Evolutionary conservation across 2,329 filamentous ascomycete species (phyloP).

Genomic region (Apiospora arundinis): DNA sequence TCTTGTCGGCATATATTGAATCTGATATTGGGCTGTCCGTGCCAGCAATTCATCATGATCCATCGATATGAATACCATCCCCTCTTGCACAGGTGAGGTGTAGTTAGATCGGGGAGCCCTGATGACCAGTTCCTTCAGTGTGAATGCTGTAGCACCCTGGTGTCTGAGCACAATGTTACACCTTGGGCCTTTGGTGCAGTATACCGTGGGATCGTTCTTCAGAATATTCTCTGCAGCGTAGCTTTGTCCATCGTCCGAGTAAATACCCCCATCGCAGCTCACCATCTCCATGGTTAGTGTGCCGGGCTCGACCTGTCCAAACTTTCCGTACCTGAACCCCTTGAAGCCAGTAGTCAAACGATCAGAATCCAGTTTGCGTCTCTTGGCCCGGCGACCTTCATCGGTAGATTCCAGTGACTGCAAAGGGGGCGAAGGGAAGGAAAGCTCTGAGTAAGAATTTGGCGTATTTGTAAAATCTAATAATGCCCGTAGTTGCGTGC

Average conservation of each 20-base stretch:
- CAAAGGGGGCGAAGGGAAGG: conserved; percentile 34
- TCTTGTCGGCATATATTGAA: conserved; percentile 61
- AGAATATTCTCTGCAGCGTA: conserved; percentile 84
- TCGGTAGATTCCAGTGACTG: conserved; percentile 36
- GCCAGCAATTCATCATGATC: conserved; percentile 75
- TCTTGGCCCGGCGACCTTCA: conserved; percentile 62
- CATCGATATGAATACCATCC: conserved; percentile 93
- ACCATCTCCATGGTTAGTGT: conserved; percentile 84
- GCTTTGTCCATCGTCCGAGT: conserved; percentile 61
- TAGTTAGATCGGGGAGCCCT: conserved; percentile 83
- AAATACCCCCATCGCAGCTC: conserved; percentile 85
- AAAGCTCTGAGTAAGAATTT: conserved; percentile 33
- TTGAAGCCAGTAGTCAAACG: conserved; percentile 54
- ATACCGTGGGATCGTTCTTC: conserved; percentile 81
- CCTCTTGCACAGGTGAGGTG: conserved; percentile 89
- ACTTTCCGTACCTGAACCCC: conserved; percentile 81
- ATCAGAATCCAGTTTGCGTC: conserved; percentile 74
- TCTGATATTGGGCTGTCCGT: conserved; percentile 76
- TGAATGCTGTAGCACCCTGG: conserved; percentile 80
- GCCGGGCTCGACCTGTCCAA: conserved; percentile 86
- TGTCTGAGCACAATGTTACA: conserved; percentile 90
- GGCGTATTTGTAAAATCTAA: conserved; percentile 34
- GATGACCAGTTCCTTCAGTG: conserved; percentile 84
- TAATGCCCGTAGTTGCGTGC: conserved; percentile 34
- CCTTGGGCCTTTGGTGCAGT: conserved; percentile 85